Conservation (phyloP, 2,329 filamentous ascomycete species). For the Aspergillus felis region DNA sequence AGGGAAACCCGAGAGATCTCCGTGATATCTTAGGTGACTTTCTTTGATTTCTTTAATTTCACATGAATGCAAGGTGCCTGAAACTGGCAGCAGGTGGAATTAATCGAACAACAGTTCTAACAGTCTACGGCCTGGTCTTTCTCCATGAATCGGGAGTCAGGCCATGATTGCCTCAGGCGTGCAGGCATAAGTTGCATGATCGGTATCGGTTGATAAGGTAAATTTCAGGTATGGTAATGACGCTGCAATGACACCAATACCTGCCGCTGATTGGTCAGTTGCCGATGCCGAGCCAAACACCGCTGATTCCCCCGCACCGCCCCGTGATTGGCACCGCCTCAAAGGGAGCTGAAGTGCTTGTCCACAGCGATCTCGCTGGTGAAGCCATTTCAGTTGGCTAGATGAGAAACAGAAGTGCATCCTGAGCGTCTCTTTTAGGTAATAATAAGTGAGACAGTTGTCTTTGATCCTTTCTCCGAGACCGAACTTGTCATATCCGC, state of each 20-base stretch:
- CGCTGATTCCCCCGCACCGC: slow-evolving; percentile 16
- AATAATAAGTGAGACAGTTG: background rate
- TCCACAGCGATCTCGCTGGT: background rate
- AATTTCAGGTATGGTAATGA: slow-evolving; percentile 7
- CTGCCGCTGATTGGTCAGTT: slow-evolving; percentile 15
- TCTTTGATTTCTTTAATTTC: background rate
- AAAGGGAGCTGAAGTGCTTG: background rate
- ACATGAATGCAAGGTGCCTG: background rate
- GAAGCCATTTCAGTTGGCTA: background rate
- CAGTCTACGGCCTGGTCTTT: background rate
- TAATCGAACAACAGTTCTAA: background rate
- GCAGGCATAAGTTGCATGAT: background rate
- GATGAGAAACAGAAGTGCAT: background rate
- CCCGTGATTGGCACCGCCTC: slow-evolving; percentile 8
- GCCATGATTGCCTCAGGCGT: background rate
- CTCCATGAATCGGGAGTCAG: no score
- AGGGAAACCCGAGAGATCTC: slow-evolving; percentile 22
- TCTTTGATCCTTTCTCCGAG: background rate
- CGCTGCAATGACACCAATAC: slow-evolving; percentile 8
- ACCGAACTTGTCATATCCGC: background rate
- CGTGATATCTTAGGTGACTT: slow-evolving; percentile 30
- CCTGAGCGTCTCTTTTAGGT: background rate
- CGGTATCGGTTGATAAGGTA: background rate
- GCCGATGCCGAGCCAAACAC: slow-evolving; percentile 14
- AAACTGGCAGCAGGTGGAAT: background rate